Evolutionary conservation across 2,329 filamentous ascomycete genomes (phyloP).

Genomic region (Fusarium sp.): DNA sequence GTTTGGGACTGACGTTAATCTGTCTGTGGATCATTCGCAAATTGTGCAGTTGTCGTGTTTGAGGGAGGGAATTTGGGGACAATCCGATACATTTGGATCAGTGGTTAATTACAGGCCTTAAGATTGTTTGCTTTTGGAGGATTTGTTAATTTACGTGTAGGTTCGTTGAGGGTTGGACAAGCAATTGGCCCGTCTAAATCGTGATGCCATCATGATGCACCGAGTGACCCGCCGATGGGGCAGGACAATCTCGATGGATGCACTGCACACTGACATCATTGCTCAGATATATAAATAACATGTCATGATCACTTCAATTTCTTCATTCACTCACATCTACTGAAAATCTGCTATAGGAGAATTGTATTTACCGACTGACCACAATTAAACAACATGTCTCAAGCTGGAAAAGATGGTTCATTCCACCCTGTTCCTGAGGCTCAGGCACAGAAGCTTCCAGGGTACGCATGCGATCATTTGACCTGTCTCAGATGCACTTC

Average conservation of each 20-base stretch:
- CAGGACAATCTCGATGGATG: slow-evolving; percentile 7
- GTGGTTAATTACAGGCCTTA: background rate
- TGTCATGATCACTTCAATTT: background rate
- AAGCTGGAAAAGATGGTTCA: slow-evolving; percentile 41
- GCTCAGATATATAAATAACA: background rate
- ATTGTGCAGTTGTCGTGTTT: slow-evolving; percentile 65
- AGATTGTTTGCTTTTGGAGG: no score
- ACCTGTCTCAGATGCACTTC: accelerated
- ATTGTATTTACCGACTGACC: background rate
- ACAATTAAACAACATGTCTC: slow-evolving; percentile 10
- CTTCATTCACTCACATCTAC: background rate
- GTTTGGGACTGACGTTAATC: slow-evolving; percentile 65
- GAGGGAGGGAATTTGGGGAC: slow-evolving; percentile 64
- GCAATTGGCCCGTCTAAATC: background rate
- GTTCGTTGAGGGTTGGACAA: background rate
- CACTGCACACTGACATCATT: slow-evolving; percentile 26
- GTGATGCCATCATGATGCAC: slow-evolving; percentile 27
- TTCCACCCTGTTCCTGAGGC: slow-evolving; percentile 49
- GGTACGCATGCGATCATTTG: slow-evolving; percentile 36
- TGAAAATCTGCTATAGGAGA: background rate
- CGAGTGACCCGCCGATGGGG: background rate
- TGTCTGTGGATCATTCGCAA: slow-evolving; percentile 67
- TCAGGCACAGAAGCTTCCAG: slow-evolving; percentile 52
- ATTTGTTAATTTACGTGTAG: background rate
- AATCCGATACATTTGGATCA: slow-evolving; percentile 62